Conservation (phyloP, 257 asterid species). For the Coffea eugenioides region DNA sequence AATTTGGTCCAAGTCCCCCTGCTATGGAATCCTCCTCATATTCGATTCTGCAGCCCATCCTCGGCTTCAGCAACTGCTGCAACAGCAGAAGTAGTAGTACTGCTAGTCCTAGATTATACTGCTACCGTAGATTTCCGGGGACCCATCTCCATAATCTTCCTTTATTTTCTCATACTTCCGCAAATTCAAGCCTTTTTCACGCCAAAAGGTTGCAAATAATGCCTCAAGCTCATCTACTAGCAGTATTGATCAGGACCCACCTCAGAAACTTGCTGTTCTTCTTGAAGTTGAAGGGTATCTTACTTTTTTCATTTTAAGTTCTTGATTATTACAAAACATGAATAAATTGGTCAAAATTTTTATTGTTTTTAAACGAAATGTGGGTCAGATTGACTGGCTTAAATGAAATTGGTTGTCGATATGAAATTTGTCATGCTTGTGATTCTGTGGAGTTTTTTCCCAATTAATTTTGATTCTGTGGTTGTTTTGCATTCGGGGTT, state of each 20-base stretch:
- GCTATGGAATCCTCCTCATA: conserved; percentile 22
- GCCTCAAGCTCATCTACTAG: conserved; percentile 26
- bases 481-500: background rate
- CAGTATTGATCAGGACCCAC: conserved; percentile 26
- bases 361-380: background rate
- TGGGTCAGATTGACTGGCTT: background rate
- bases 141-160: conserved; percentile 23
- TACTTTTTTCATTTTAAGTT: background rate
- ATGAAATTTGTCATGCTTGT: background rate
- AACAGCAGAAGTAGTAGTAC: conserved; percentile 19
- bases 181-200: conserved; percentile 21
- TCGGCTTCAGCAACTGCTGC: background rate
- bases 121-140: background rate
- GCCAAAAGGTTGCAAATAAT: conserved; percentile 32
- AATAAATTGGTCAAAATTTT: background rate
- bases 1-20: background rate
- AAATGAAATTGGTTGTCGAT: background rate
- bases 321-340: background rate
- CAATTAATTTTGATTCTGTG: too few relatives aligned
- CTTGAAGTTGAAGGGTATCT: conserved; percentile 90
- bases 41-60: conserved; percentile 6
- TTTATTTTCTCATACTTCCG: conserved; percentile 22
- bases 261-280: conserved; percentile 63
- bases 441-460: background rate
- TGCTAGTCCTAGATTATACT: conserved; percentile 17